Base-by-base conservation (phyloP, 768 basidiomycete species). In the Boletales sp. region DNA sequence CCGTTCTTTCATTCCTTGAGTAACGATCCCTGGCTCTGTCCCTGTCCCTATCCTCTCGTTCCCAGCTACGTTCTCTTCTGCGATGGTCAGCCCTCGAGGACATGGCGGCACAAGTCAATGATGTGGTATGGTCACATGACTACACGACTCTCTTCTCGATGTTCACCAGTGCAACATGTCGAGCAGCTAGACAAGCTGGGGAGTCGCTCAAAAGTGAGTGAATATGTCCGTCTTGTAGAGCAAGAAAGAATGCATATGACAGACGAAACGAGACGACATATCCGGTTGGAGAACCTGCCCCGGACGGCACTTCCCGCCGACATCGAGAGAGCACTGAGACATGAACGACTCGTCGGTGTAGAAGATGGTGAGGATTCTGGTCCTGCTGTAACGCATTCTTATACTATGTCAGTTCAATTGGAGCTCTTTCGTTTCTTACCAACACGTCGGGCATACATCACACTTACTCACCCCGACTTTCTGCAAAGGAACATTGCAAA, bases 31-130 rank as follows among this genome's bases (percentile, higher is more conserved):
- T 69, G 46, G 75, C 67, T 24, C 80, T 77, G 48, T 74, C 62
- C 21, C 58, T 56, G 44, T 61, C 58, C 7, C 70, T 60, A 40
- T 68, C 66, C 57, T 70, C 70, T 30, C 69, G 74, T 52, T 86
- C 84, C 80, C 83, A 81, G 60, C 83, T 83, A 56, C 82, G 68
- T 59, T 86, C 84, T 52, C 80, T 78, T 63, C 77, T 69, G 61
- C 80, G 74, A 57, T 76, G 66, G 54, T 81, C 80, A 39, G 68
- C 48, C 54, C 80, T 79, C 48, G 80, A 81, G 55, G 83, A 80
- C 83, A 86, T 69, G n/a, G 58, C 50, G 40, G 81, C 47, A 62
- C 62, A 27, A 78, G 71, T 32, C 67, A 50, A 53, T 40, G 24
- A 32, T 43, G 15, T n/a, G 36, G 24, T 1, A 8, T 3, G 40